Percentiles rank a stretch among this genome's conserved stretches.
These are phyloP conservation scores for Rhodotorula taiwanensis DNA, from an alignment of 768 basidiomycete species.

Conservation along the genomic window DNA sequence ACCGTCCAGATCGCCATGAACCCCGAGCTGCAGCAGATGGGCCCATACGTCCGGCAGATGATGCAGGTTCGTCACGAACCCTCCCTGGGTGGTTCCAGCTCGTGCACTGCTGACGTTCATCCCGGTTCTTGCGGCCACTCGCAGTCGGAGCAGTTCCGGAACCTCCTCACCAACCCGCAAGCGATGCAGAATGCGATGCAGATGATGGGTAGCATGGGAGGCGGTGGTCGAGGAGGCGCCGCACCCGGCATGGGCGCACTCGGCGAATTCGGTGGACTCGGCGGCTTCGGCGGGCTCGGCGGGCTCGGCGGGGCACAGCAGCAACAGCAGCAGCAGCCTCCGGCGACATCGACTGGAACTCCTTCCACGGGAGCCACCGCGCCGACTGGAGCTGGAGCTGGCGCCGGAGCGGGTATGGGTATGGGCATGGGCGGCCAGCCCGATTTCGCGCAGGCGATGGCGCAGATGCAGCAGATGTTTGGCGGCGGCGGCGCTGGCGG, in stretches of 20 bases:
- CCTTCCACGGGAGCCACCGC: no score
- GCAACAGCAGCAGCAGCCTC: conserved; percentile 10
- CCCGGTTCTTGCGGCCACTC: background rate
- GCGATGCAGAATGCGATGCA: conserved; percentile 52
- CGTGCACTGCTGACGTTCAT: background rate
- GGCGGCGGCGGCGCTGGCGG: conserved; percentile 31
- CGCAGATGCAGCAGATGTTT: conserved; percentile 26
- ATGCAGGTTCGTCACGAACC: conserved; percentile 51
- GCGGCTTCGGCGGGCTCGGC: conserved; percentile 33
- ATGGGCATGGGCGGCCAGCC: conserved; percentile 4
- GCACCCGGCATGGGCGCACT: conserved; percentile 31
- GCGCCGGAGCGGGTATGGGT: no score
- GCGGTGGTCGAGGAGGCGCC: no score
- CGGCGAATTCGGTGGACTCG: conserved; percentile 30
- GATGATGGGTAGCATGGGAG: conserved; percentile 40
- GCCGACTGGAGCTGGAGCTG: no score
- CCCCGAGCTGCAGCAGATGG: conserved; percentile 68
- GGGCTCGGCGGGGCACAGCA: conserved; percentile 8
- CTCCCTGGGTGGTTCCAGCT: background rate
- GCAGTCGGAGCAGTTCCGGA: conserved; percentile 38
- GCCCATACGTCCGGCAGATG: conserved; percentile 68
- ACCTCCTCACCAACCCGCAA: conserved; percentile 60
- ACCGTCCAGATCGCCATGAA: conserved; percentile 72
- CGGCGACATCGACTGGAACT: no score
- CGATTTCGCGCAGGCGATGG: conserved; percentile 5